These are phyloP conservation scores for Symbiodinium pilosum DNA, from an alignment of 73 alveolate species.

Conservation along the genomic window DNA sequence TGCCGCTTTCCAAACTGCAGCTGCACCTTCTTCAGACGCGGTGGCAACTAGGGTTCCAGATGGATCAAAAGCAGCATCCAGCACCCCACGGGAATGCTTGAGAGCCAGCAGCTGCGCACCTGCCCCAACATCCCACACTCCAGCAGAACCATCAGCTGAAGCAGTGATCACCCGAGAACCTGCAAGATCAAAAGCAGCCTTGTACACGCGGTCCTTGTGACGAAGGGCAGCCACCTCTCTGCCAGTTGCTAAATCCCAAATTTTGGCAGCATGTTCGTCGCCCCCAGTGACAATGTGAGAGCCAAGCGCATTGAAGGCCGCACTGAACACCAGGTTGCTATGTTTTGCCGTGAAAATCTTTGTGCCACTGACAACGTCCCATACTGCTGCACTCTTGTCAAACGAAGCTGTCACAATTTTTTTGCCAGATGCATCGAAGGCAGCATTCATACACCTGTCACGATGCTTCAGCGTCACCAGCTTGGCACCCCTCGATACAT, in stretches of 20 bases:
- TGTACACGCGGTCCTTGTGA: conserved; percentile 98
- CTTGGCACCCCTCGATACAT: conserved; percentile 98
- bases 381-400: conserved; percentile 98
- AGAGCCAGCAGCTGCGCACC: conserved; percentile 70
- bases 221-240: conserved; percentile 99
- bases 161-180: conserved; percentile 99
- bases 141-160: conserved; percentile 98
- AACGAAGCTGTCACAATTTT: conserved; percentile 99
- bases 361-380: conserved; percentile 98
- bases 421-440: conserved; percentile 98
- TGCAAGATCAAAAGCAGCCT: conserved; percentile 97
- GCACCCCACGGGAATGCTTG: conserved; percentile 96
- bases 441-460: conserved; percentile 99
- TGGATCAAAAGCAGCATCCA: conserved; percentile 99
- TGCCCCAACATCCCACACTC: conserved; percentile 98
- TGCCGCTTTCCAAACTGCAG: conserved; percentile 99
- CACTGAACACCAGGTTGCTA: conserved; percentile 96
- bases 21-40: conserved; percentile 99
- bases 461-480: conserved; percentile 99
- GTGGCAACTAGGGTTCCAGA: conserved; percentile 98
- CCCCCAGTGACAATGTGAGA: conserved; percentile 99
- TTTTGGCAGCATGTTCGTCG: conserved; percentile 99
- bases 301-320: conserved; percentile 99
- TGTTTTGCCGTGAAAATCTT: conserved; percentile 96
- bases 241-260: conserved; percentile 99